Base-by-base conservation (phyloP, 306 rosid genomes). In the Quercus ilex region DNA sequence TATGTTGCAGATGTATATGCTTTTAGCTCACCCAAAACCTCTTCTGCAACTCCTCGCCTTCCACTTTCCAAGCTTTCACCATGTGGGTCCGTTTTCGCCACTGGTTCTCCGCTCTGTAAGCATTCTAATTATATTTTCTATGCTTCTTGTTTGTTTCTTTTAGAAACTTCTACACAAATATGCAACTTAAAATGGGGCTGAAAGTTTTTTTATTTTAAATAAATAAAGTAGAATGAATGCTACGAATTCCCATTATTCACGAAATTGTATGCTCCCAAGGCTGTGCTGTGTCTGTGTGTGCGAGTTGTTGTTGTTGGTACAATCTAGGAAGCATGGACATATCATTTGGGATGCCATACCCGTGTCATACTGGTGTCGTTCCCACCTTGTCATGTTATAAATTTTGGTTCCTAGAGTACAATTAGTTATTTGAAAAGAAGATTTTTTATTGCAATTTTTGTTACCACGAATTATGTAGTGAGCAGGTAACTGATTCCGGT, bases 21-120 rank as follows among this genome's bases (percentile, higher is more conserved):
- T 63, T 67, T 86, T 86, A 73, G 84, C 75, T 62, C 87, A n/a
- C 71, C 86, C 53, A 85, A 86, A 68, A 63, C 23, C 62, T 26
- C 73, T 80, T 38, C 62, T 79, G 49, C 84, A 14, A 82, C 84
- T 78, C 75, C 82, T 75, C 83, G 81, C 77, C 79, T 83, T 85
- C 71, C 83, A 15, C 78, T 51, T n/a, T 67, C 81, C 18, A 84
- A 26, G 60, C 78, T 80, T 26, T 41, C 70, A 70, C 70, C 78
- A 31, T 20, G 77, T 67, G 86, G 88, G 41, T 49, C 94, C 2
- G 51, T 90, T 73, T 94, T 91, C 35, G 57, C 79, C 68, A 77
- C 95, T 70, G 97, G 98, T 63, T 88, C 90, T 53, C 91, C 94
- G 8, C 91, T 92, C 3, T 63, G 98, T 91, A 90, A 77, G 85